These are phyloP conservation scores for Phoma sp. DNA, from an alignment of 2,329 filamentous ascomycete species.

Conservation along the genomic window DNA sequence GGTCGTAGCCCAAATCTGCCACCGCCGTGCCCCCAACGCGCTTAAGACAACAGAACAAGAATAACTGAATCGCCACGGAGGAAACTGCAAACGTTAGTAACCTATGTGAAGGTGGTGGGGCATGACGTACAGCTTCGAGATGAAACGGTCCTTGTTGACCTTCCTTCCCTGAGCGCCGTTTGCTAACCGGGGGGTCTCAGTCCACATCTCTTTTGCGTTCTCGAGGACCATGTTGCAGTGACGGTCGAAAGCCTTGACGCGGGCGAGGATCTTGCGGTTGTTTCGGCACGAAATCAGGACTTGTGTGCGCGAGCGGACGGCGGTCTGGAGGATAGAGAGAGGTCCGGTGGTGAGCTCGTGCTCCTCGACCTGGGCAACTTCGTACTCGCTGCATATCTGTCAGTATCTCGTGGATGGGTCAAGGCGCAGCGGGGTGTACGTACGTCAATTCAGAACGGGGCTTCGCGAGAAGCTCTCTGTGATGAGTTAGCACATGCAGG, in stretches of 20 bases:
- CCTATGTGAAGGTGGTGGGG: neutral
- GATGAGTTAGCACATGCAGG: slow-evolving; percentile 31
- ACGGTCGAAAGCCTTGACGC: slow-evolving; percentile 97
- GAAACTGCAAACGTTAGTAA: slow-evolving; percentile 65
- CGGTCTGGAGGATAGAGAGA: slow-evolving; percentile 94
- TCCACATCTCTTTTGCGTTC: slow-evolving; percentile 99
- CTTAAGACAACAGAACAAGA: slow-evolving; percentile 79
- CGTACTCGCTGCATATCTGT: slow-evolving; percentile 74
- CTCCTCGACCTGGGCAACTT: slow-evolving; percentile 81
- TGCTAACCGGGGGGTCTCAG: slow-evolving; percentile 83
- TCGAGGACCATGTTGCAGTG: slow-evolving; percentile 99
- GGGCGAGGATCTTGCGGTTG: slow-evolving; percentile 96
- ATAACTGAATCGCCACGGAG: slow-evolving; percentile 88
- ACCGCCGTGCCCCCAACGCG: slow-evolving; percentile 17
- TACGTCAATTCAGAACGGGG: slow-evolving; percentile 91
- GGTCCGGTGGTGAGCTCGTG: slow-evolving; percentile 82
- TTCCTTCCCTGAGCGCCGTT: slow-evolving; percentile 87
- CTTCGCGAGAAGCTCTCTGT: slow-evolving; percentile 87
- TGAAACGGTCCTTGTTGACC: slow-evolving; percentile 97
- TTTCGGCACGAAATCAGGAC: slow-evolving; percentile 97
- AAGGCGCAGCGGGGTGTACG: slow-evolving; percentile 47
- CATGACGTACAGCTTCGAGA: slow-evolving; percentile 88
- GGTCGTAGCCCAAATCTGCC: slow-evolving; percentile 19
- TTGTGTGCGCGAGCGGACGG: slow-evolving; percentile 91
- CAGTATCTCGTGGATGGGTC: slow-evolving; percentile 18